These are phyloP conservation scores for Silene noctiflora DNA, from an alignment of 179 eudicot genomes.

Conservation along the genomic window DNA sequence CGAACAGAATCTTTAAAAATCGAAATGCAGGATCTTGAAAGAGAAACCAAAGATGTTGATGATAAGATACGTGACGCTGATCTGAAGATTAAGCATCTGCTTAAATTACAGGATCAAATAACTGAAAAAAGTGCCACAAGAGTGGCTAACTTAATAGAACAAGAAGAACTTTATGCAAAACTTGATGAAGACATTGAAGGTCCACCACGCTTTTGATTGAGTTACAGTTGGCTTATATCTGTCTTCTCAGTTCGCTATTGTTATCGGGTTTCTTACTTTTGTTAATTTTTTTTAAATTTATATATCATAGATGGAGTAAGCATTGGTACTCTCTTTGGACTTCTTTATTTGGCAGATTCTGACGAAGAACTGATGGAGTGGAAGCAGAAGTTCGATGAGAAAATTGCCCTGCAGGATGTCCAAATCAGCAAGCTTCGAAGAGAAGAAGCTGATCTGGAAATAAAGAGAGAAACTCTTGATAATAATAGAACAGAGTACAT, in stretches of 20 bases:
- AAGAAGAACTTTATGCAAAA: slow-evolving; percentile 47
- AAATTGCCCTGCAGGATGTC: slow-evolving; percentile 43
- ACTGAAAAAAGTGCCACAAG: slow-evolving; percentile 61
- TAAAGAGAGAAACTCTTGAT: slow-evolving; percentile 29
- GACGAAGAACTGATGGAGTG: slow-evolving; percentile 78
- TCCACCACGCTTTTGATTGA: slow-evolving; percentile 17
- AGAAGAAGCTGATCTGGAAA: slow-evolving; percentile 53
- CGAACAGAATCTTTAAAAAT: slow-evolving; percentile 53
- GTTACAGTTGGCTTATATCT: neutral
- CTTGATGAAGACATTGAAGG: slow-evolving; percentile 81
- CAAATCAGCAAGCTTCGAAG: slow-evolving; percentile 57
- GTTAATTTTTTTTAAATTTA: neutral
- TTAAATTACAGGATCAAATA: slow-evolving; percentile 56
- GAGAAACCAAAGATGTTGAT: slow-evolving; percentile 54
- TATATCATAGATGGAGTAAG: neutral
- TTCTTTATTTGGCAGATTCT: slow-evolving; percentile 47
- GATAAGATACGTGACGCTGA: slow-evolving; percentile 64
- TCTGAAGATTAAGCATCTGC: slow-evolving; percentile 56
- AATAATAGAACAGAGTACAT: slow-evolving; percentile 30
- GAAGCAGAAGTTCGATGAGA: slow-evolving; percentile 67
- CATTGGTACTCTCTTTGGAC: slow-evolving; percentile 6
- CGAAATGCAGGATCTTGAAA: slow-evolving; percentile 69
- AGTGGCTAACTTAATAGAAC: slow-evolving; percentile 50
- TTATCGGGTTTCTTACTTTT: neutral
- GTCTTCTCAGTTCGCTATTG: neutral